Base-by-base conservation (phyloP, 1,284 basidiomycete species). In the Apiotrichum mycotoxinovorans region DNA sequence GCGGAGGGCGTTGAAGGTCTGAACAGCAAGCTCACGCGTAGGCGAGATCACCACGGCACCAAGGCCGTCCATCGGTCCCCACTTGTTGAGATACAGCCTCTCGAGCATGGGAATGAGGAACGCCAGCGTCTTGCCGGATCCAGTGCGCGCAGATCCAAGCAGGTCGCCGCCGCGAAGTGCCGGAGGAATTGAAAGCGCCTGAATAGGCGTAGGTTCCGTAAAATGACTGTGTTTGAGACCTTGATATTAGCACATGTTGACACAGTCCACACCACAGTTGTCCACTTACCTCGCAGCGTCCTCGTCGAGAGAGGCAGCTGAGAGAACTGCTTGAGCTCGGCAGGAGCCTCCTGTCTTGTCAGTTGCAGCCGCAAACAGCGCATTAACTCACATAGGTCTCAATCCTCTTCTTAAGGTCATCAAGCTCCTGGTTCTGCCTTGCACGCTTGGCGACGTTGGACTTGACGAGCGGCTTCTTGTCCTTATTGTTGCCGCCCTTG, bases 41-140 rank as follows among this genome's bases (percentile, higher is more conserved):
- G 96, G 96, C 3, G 91, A 94, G 63, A 98, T 91, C 64, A 98
- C 85, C 45, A 98, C 78, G 1, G 93, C 95, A 12, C 96, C 94
- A 4, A 98, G 82, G 9, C 89, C 89, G 72, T 91, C 89, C 61
- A 85, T 83, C 3, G 85, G 84, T 0, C 88, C 88, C 89, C 89
- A 91, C 69, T 84, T 87, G 56, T 80, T 79, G 46, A 87, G 81
- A 67, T 88, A 87, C 26, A 91, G 80, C 26, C 84, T 79, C 77
- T 91, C 89, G 41, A 91, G 80, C 12, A 87, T 79, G 0, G 89
- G 89, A 23, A 91, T 81, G 40, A 91, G 79, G 75, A 91, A 91
- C 0, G 88, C 87, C 22, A 91, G 81, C 4, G 89, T 91, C 78
- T 91, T 91, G 20, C 89, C 89, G 30, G 87, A 88, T 1, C 89